Base-by-base conservation (phyloP, 768 basidiomycete species). In the Pleurotus pulmonarius region DNA sequence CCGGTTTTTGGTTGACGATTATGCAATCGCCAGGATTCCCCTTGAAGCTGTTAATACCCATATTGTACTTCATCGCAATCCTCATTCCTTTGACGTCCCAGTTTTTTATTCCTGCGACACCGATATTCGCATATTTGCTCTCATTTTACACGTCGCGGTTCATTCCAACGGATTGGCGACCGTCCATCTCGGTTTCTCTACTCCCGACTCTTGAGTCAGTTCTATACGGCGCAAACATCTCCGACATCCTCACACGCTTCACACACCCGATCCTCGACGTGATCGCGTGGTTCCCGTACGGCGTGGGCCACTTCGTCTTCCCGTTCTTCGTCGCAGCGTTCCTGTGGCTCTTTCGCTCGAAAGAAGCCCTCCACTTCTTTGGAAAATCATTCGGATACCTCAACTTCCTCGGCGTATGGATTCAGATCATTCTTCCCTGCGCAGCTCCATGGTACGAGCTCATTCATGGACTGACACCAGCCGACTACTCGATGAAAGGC, bases 401-500 rank as follows among this genome's bases (percentile, higher is more conserved):
- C 83, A 98, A 93, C 73, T 76, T 95, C 55, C 72, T 80, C 9
- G 96, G 94, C 1, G 97, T 98, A 34, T 70, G 94, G 64, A 80
- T 86, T 56, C 96, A 98, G 68, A 86, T 97, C 65, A 65, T 92
- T 37, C 80, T 98, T 56, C 97, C 96, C 0, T 97, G 94, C 65
- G 86, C 96, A 1, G 88, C 97, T 1, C 97, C 97, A 4, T 90
- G 97, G 97, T 99, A 98, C 71, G 96, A 98, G 67, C 82, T 98
- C 63, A 92, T 97, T 61, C 88, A 98, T 67, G 97, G 97, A 1
- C 85, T 98, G 38, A 96, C 92, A 0, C 97, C 97, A 0, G 97
- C 97, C 29, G 83, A 93, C 64, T 98, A 98, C 75, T 75, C 75
- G 47, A 94, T 96, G 81, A 85, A 83, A 46, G 97, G 97, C 18